Evolutionary conservation across 495 filamentous ascomycete genomes (phyloP).

Genomic region (Trichocladium uniseriatum): DNA sequence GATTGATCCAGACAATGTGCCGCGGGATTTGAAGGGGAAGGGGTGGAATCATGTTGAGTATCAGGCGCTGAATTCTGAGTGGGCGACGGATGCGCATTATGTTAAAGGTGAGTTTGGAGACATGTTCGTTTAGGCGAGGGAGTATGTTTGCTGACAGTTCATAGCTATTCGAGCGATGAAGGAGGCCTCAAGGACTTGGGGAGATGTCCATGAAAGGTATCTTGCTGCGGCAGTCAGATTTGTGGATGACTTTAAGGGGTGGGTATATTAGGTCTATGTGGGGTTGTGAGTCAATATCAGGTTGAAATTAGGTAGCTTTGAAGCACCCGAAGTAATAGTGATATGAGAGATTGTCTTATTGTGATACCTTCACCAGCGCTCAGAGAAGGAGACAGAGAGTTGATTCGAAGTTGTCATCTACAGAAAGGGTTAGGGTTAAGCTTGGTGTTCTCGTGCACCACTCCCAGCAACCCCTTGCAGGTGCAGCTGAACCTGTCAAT

Average conservation of each 20-base stretch:
- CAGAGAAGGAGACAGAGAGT: no score
- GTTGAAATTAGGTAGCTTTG: no score
- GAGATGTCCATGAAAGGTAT: slow-evolving; percentile 67
- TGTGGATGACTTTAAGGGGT: slow-evolving; percentile 66
- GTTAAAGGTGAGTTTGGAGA: slow-evolving; percentile 55
- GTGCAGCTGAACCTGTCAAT: no score
- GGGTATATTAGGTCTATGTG: slow-evolving; percentile 32
- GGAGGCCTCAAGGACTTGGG: slow-evolving; percentile 71
- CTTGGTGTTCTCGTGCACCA: no score
- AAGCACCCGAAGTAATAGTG: no score
- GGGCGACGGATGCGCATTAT: slow-evolving; percentile 66
- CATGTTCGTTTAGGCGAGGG: neutral
- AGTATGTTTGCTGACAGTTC: slow-evolving; percentile 10
- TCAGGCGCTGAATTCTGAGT: slow-evolving; percentile 54
- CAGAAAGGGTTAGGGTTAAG: no score
- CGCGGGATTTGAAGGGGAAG: slow-evolving; percentile 51
- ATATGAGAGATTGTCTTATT: no score
- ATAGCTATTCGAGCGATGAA: slow-evolving; percentile 61
- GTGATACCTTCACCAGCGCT: no score
- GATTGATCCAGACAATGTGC: slow-evolving; percentile 55
- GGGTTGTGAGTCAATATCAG: neutral
- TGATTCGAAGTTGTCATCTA: no score
- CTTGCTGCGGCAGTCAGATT: slow-evolving; percentile 72
- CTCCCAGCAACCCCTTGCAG: no score
- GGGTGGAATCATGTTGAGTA: slow-evolving; percentile 69